Evolutionary conservation across 2,329 filamentous ascomycete genomes (phyloP), one percentile per base, ranked within the genome.

Genomic region (Colletotrichum horii): DNA sequence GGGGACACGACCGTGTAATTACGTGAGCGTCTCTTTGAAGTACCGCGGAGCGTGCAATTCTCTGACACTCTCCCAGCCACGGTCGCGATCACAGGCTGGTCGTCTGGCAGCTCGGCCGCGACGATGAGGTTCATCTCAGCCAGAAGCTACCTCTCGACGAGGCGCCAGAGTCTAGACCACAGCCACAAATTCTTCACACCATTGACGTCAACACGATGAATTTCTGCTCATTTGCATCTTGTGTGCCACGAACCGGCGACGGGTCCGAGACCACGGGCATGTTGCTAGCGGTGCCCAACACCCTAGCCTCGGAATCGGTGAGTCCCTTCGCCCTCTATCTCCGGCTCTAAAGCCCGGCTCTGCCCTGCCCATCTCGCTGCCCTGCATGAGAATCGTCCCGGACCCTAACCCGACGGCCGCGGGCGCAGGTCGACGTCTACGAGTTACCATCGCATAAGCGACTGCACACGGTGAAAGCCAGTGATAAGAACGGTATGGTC

Each of bases 181-280:
- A 93, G 80, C 97, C 97, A 34, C 98, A 95, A 95, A 87, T 98
- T n/a, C 84, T 98, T 26, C 91, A 98, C 83, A 90, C 94, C 6
- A 86, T 99, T 7, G 89, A 94, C 7, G 95, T 98, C 58, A 98
- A 98, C 81, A 95, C 96, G 2, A 91, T 98, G 86, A 99, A 98
- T 82, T 99, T 98, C 83, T 99, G 97, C 82, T 90, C 94, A 3
- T 98, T 98, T 83, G 89, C 94, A 3, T 89, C 90, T 76, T 93
- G 93, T 81, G 75, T n/a, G 28, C 65, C 74, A 12, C 38, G 26
- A 38, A 12, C 48, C 19, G 48, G 43, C 26, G 61, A 71, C 38
- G 43, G 60, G 14, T 62, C 67, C 32, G 70, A 58, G 6, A 38
- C 62, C 11, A 22, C 38, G 24, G 30, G 24, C 30, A 48, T 95